Evolutionary conservation across 495 filamentous ascomycete species (phyloP).

Genomic region (Paragyromitra xinjiangensis): DNA sequence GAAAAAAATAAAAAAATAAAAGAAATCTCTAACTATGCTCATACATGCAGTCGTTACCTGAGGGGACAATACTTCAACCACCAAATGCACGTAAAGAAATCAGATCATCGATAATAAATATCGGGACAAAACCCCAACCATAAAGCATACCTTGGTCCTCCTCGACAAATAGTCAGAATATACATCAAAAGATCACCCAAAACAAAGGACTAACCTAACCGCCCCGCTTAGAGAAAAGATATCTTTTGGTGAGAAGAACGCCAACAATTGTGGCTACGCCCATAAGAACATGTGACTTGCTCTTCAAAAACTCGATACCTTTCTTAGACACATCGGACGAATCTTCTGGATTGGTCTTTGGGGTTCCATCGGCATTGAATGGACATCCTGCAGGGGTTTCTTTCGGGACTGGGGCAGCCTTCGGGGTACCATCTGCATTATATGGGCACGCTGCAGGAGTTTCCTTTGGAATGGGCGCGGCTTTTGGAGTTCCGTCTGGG

Average conservation of each 20-base stretch:
- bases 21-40: constrained; percentile 46
- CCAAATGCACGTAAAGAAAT: constrained; percentile 21
- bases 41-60: constrained; percentile 32
- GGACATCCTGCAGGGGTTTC: constrained; percentile 51
- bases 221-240: constrained; percentile 42
- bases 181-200: constrained; percentile 32
- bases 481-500: constrained; percentile 56
- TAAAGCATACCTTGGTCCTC: constrained; percentile 4
- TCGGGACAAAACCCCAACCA: constrained; percentile 13
- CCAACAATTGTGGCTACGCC: constrained; percentile 40
- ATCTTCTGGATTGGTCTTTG: constrained; percentile 25
- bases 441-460: constrained; percentile 54
- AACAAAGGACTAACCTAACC: constrained; percentile 6
- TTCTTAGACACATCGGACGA: neutral
- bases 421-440: constrained; percentile 7
- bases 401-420: constrained; percentile 22
- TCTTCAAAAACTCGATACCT: constrained; percentile 21
- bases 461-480: constrained; percentile 55
- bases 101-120: constrained; percentile 14
- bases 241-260: constrained; percentile 40
- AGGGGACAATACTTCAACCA: constrained; percentile 18
- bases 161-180: constrained; percentile 39
- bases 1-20: neutral
- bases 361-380: constrained; percentile 47
- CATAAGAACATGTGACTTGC: constrained; percentile 32